Percentiles rank a stretch among this genome's conserved stretches.
Conservation (phyloP, 768 basidiomycete genomes). For the Brasilioporus rufonigricans region DNA sequence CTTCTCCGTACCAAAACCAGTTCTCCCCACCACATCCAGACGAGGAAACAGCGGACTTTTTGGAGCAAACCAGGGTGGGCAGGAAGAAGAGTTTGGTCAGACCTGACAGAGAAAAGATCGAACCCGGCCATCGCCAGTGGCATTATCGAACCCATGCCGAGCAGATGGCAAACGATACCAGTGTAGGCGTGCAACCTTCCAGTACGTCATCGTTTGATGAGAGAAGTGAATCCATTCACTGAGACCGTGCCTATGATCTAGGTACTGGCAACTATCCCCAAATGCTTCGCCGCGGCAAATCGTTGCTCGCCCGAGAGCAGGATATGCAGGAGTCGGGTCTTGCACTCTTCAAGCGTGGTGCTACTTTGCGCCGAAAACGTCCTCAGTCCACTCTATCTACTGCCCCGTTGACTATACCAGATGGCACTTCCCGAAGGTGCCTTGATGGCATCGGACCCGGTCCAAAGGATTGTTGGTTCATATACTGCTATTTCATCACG, state of each 20-base stretch:
- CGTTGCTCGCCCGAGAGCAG: constrained; percentile 86
- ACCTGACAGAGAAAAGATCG: constrained; percentile 95
- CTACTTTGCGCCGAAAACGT: constrained; percentile 73
- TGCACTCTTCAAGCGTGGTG: constrained; percentile 84
- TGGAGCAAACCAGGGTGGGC: constrained; percentile 51
- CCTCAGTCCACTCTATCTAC: constrained; percentile 41
- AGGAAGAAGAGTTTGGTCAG: constrained; percentile 91
- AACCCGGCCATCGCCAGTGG: constrained; percentile 91
- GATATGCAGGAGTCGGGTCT: constrained; percentile 90
- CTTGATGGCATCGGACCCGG: constrained; percentile 79
- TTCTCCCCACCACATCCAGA: constrained; percentile 40
- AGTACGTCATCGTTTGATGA: constrained; percentile 50
- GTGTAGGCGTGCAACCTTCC: constrained; percentile 75
- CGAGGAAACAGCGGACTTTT: constrained; percentile 32
- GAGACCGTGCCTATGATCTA: constrained; percentile 24
- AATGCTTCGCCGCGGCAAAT: constrained; percentile 77
- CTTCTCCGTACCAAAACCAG: constrained; percentile 45
- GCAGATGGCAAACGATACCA: constrained; percentile 67
- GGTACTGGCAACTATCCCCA: constrained; percentile 79
- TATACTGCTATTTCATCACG: constrained; percentile 86
- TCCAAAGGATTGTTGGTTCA: constrained; percentile 93
- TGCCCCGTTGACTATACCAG: constrained; percentile 35
- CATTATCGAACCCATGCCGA: constrained; percentile 90
- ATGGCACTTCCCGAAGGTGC: constrained; percentile 45
- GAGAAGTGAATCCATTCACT: not conserved